Percentiles rank a stretch among this genome's conserved stretches.
These are phyloP conservation scores for Allomyces macrogynus DNA, from an alignment of 192 early-diverging fungal species.

Conservation along the genomic window DNA sequence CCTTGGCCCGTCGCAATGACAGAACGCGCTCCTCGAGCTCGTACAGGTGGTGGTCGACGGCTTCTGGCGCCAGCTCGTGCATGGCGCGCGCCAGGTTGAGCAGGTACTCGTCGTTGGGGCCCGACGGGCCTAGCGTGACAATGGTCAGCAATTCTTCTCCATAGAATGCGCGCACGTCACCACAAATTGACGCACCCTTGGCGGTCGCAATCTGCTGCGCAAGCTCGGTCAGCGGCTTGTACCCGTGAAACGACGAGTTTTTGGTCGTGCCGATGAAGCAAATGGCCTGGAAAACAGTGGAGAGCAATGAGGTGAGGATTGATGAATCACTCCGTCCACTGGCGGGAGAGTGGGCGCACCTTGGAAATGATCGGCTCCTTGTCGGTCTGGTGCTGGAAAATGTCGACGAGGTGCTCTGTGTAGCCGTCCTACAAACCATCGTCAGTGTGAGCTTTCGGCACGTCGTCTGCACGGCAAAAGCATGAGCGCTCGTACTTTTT, in stretches of 20 bases:
- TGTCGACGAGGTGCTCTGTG: constrained; percentile 33
- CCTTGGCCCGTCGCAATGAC: not conserved
- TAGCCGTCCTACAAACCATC: constrained; percentile 48
- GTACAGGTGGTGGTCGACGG: constrained; percentile 34
- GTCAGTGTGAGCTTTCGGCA: not conserved
- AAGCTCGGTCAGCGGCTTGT: constrained; percentile 32
- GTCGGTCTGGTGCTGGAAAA: constrained; percentile 20
- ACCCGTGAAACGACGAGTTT: constrained; percentile 62
- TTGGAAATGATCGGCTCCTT: constrained; percentile 24
- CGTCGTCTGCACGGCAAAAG: not conserved
- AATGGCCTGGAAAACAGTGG: not conserved
- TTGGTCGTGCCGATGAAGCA: constrained; percentile 49
- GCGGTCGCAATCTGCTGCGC: constrained; percentile 42
- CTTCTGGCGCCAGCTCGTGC: constrained; percentile 22
- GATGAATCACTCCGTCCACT: not conserved
- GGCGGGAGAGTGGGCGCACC: constrained; percentile 11
- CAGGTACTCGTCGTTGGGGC: constrained; percentile 48
- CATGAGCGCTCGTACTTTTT: constrained; percentile 28
- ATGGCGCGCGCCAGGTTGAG: constrained; percentile 40
- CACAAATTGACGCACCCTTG: constrained; percentile 16
- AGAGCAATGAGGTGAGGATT: not conserved
- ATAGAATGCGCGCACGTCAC: constrained; percentile 1
- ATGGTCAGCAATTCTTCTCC: not conserved
- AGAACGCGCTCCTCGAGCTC: constrained; percentile 29
- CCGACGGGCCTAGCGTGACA: constrained; percentile 30